Evolutionary conservation across 164 flowering plant genomes (phyloP).

Genomic region (Echeveria elegans): DNA sequence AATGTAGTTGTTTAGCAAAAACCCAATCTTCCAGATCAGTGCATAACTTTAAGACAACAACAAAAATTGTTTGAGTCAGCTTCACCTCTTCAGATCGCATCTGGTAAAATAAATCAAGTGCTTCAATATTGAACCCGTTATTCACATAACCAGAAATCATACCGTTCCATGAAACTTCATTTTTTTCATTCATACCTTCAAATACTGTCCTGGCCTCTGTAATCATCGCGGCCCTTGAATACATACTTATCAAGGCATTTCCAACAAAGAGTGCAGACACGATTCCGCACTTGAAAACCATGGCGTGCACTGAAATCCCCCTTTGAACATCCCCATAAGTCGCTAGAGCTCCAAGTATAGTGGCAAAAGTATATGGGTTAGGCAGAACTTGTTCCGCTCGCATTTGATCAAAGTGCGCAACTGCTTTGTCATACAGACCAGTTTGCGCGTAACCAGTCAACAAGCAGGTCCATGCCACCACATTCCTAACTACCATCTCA

Average conservation of each 20-base stretch:
- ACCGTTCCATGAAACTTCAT: conserved; percentile 66
- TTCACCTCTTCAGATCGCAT: conserved; percentile 49
- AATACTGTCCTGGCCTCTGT: conserved; percentile 48
- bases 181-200: conserved; percentile 31
- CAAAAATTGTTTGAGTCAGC: conserved; percentile 40
- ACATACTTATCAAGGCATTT: conserved; percentile 74
- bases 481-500: conserved; percentile 65
- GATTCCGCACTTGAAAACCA: conserved; percentile 56
- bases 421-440: conserved; percentile 30
- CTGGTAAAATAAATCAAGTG: conserved; percentile 38
- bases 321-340: conserved; percentile 27
- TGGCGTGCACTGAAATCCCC: conserved; percentile 48
- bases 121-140: conserved; percentile 53
- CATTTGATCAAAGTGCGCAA: conserved; percentile 41
- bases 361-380: conserved; percentile 57
- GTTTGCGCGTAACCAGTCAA: conserved; percentile 51
- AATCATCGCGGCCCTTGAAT: conserved; percentile 49
- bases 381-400: conserved; percentile 48
- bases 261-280: conserved; percentile 34
- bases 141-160: conserved; percentile 59
- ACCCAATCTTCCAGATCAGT: conserved; percentile 39
- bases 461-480: conserved; percentile 83
- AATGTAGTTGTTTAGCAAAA: conserved; percentile 63
- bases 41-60: conserved; percentile 46
- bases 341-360: conserved; percentile 58